Evolutionary conservation across 805 yeast species (phyloP), one percentile per base, ranked within the genome.

Genomic region (Lipomyces kockii): DNA sequence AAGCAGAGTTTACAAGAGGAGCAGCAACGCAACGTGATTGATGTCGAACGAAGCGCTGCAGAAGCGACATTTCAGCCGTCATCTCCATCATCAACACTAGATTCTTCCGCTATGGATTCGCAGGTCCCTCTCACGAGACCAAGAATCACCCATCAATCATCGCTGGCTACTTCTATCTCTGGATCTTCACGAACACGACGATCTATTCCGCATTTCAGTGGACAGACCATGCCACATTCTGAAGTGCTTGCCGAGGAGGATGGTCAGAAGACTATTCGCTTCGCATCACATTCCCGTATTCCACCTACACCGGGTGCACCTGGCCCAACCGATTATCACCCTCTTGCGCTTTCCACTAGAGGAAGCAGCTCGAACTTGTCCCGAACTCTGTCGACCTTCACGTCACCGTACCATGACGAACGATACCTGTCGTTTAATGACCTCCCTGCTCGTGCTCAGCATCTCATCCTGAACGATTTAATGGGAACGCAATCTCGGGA

Each of bases 361-460:
- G 11, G 59, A 17, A 29, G 72, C 64, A 2, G 60, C 68, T n/a
- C 73, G 61, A 12, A 72, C 76, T 78, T 72, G 76, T 56, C 63
- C 25, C 70, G 61, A n/a, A 60, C 61, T 7, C 52, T 63, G 35
- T 63, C 68, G 20, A 17, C 29, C 29, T 7, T 27, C 8, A 20
- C 55, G 3, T 27, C 43, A 2, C 35, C 71, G 14, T 68, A 62
- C 56, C 71, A 65, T 49, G 71, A 68, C 52, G 69, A 65, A 46
- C 61, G 67, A 14, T 60, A 76, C 52, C 74, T 82, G 25, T 84
- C 90, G 0, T 93, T 93, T 78, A 90, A 92, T 76, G 95, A 91
- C 69, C 78, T 94, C n/a, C 97, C 98, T 0, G 95, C 97, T 8
- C 86, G 87, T 72, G 95, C 96, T 0, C 99, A 94, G 77, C 97